Base-by-base conservation (phyloP, 2,329 filamentous ascomycete species). In the Aureobasidium uvarum region DNA sequence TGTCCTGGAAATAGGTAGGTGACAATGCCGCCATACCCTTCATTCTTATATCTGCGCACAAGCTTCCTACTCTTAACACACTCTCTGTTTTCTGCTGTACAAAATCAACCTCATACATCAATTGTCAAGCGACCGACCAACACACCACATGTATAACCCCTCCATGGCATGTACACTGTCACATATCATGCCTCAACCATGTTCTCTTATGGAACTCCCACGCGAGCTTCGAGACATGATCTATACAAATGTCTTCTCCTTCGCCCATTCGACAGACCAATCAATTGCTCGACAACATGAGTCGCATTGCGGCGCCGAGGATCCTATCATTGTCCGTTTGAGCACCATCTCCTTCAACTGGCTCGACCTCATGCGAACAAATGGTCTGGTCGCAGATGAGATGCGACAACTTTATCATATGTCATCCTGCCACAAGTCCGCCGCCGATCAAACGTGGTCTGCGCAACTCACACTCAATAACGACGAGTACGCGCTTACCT, bases 221-320 rank as follows among this genome's bases (percentile, higher is more conserved):
- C 58, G 58, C 16, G 58, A 62, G 28, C 45, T 62, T 28, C 58
- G 58, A 11, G 58, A 62, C 36, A 50, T 50, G 33, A n/a, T 62
- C n/a, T 62, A 62, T 11, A 51, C 45, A 16, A 46, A 62, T 18
- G 45, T 62, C 33, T 62, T 62, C 8, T 39, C 31, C 13, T 62
- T 31, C 14, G 18, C 45, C 16, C 23, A 36, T 14, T 13, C 43
- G 11, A 51, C 5, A n/a, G 28, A n/a, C 45, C 4, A 39, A 3
- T n/a, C 20, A 20, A 41, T 5, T 20, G 13, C 33, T 6, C 41
- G 45, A 41, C 14, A 39, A 41, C 31, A 20, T 6, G 16, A 62
- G 28, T 18, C 51, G 7, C 7, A n/a, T 16, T 33, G 20, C 18
- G 14, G 8, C 20, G 10, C 31, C 11, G 58, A 41, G 1, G 16